phyloP scores from a whole-genome alignment of 106 monocot genomes.

The Dioscorea alata region DNA sequence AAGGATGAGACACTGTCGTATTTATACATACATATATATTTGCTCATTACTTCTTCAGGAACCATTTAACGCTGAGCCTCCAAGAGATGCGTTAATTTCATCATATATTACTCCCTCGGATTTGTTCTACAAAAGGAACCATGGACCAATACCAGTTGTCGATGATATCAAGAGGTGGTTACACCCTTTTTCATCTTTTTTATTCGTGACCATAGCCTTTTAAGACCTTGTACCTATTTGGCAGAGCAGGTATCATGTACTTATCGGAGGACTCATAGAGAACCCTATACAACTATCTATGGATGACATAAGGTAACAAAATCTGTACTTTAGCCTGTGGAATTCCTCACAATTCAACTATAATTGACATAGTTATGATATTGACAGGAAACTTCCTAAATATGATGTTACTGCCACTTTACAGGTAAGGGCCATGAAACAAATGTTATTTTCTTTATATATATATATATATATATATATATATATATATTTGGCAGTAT shows the following conservation, averaged over 20 bases:
- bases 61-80: constrained; percentile 98
- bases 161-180: constrained; percentile 66
- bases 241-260: constrained; percentile 56
- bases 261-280: constrained; percentile 63
- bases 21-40: neutral
- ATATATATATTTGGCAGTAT: too few relatives aligned
- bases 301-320: constrained; percentile 59
- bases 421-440: constrained; percentile 42
- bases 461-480: too few relatives aligned
- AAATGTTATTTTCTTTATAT: neutral
- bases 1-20: neutral
- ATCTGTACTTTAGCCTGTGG: too few relatives aligned
- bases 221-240: constrained; percentile 1
- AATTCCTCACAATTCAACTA: too few relatives aligned
- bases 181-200: neutral
- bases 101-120: constrained; percentile 85
- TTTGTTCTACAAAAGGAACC: constrained; percentile 97
- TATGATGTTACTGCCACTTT: constrained; percentile 85
- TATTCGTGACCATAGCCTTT: neutral
- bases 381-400: constrained; percentile 84
- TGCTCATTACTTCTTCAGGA: constrained; percentile 38
- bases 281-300: constrained; percentile 62
- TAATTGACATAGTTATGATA: constrained; percentile 9
- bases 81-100: constrained; percentile 50
- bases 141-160: constrained; percentile 93